phyloP scores from a whole-genome alignment of 2,329 filamentous ascomycete species.

The Talaromyces sp. region DNA sequence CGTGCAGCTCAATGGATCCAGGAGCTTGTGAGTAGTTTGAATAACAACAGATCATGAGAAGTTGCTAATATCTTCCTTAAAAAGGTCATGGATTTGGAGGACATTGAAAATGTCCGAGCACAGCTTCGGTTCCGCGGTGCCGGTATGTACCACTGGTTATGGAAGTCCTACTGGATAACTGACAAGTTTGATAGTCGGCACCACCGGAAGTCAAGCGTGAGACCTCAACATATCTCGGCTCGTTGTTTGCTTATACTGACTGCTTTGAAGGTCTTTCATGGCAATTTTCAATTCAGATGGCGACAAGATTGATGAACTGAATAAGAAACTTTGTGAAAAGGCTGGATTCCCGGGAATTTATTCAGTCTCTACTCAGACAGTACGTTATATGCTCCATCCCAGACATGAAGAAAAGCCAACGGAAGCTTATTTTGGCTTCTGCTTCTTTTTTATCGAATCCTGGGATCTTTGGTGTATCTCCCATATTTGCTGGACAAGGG shows the following conservation, averaged over 20 bases:
- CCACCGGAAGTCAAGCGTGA: conserved; percentile 70
- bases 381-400: not conserved
- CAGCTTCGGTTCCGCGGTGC: conserved; percentile 67
- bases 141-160: not conserved
- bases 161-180: not conserved
- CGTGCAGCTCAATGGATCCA: conserved; percentile 69
- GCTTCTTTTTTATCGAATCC: too few species aligned
- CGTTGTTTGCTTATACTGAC: conserved; percentile 18
- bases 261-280: conserved; percentile 45
- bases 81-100: conserved; percentile 59
- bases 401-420: not conserved
- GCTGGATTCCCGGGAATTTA: conserved; percentile 58
- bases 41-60: not conserved
- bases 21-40: conserved; percentile 48
- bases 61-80: not conserved
- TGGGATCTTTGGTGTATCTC: not conserved
- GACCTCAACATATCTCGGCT: not conserved
- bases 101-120: conserved; percentile 62
- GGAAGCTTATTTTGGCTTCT: not conserved
- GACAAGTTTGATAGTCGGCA: conserved; percentile 35
- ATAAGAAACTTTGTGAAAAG: conserved; percentile 59
- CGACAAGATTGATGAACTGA: conserved; percentile 55
- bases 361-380: conserved; percentile 63
- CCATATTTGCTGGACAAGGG: not conserved
- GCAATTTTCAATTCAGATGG: conserved; percentile 60